phyloP scores from a whole-genome alignment of 2,329 filamentous ascomycete genomes.

The Colletotrichum truncatum region DNA sequence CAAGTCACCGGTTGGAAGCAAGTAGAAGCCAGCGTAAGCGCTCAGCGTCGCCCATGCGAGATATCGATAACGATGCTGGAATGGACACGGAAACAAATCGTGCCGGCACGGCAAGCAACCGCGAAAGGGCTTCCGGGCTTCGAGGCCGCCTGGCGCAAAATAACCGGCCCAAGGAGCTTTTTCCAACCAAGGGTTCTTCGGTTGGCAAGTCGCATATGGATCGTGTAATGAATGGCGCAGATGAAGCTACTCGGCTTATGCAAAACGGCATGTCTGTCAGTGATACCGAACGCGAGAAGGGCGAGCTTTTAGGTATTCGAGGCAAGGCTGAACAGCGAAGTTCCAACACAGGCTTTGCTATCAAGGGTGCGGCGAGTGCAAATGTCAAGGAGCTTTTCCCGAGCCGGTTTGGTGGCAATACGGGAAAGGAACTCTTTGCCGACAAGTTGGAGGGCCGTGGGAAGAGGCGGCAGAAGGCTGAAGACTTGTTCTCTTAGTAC shows the following conservation, averaged over 20 bases:
- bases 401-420: constrained; percentile 65
- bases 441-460: constrained; percentile 67
- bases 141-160: constrained; percentile 41
- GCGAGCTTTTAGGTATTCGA: constrained; percentile 64
- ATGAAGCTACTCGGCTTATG: constrained; percentile 37
- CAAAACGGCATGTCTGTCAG: constrained; percentile 30
- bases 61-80: constrained; percentile 50
- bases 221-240: constrained; percentile 21
- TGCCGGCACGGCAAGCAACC: constrained; percentile 42
- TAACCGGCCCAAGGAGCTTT: constrained; percentile 48
- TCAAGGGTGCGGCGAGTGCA: constrained; percentile 69
- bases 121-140: constrained; percentile 43
- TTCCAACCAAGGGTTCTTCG: constrained; percentile 43
- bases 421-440: constrained; percentile 75
- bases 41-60: constrained; percentile 61
- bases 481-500: constrained; percentile 76
- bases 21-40: constrained; percentile 50
- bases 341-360: constrained; percentile 64
- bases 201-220: constrained; percentile 49
- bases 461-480: constrained; percentile 71
- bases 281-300: constrained; percentile 48
- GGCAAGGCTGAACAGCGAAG: constrained; percentile 61
- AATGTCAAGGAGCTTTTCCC: constrained; percentile 75
- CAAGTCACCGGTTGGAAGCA: constrained; percentile 39
- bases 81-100: constrained; percentile 41